Percentiles rank a stretch among this genome's conserved stretches.
Evolutionary conservation across 805 yeast genomes (phyloP).

Genomic region (Candida sithepensis): DNA sequence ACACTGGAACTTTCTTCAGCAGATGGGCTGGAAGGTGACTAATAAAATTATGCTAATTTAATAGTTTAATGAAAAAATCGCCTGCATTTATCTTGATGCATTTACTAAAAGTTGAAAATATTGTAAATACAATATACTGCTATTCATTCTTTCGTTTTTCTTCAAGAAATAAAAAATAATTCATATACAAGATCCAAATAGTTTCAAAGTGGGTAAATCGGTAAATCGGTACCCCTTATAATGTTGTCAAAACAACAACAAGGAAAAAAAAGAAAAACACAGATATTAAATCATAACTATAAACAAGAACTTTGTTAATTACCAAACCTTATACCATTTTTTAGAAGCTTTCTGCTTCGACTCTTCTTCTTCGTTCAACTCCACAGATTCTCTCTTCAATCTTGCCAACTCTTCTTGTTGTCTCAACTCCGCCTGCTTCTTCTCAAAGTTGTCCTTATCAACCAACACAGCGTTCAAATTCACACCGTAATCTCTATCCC

Average conservation of each 20-base stretch:
- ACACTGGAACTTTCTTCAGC: conserved; percentile 9
- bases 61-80: no score
- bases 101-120: no score
- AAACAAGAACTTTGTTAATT: neutral
- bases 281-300: neutral
- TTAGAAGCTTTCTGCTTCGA: conserved; percentile 28
- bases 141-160: no score
- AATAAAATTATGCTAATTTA: no score
- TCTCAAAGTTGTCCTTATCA: conserved; percentile 43
- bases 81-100: no score
- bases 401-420: conserved; percentile 37
- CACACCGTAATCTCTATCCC: conserved; percentile 44
- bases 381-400: conserved; percentile 36
- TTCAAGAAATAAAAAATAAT: no score
- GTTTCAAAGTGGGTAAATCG: neutral
- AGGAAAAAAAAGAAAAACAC: neutral
- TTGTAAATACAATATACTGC: no score
- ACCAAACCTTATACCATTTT: conserved; percentile 27
- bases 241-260: neutral
- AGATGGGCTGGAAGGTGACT: conserved; percentile 13
- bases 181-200: no score
- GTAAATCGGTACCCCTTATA: no score
- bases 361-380: conserved; percentile 27
- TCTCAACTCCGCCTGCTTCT: conserved; percentile 40
- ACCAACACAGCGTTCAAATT: conserved; percentile 35